Evolutionary conservation across 805 yeast species (phyloP).

Genomic region (Suhomyces sp.): DNA sequence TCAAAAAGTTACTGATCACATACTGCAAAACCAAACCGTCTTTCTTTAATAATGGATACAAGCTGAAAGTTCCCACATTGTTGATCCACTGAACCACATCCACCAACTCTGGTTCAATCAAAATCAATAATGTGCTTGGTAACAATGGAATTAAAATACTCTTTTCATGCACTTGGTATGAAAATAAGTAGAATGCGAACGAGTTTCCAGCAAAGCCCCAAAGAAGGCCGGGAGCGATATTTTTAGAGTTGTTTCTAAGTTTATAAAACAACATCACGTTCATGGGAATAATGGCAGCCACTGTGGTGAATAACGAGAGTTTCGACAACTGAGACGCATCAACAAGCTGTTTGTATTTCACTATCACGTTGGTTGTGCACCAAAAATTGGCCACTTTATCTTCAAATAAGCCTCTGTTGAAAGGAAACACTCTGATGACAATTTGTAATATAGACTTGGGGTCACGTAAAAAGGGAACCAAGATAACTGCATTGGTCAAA

Average conservation of each 20-base stretch:
- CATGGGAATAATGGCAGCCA: conserved; percentile 31
- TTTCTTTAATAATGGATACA: conserved; percentile 80
- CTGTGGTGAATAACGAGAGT: conserved; percentile 53
- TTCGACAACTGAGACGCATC: conserved; percentile 56
- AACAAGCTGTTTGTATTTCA: conserved; percentile 65
- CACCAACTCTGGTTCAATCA: conserved; percentile 54
- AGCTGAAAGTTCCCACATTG: conserved; percentile 77
- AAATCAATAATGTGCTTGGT: conserved; percentile 71
- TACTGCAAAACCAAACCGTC: conserved; percentile 78
- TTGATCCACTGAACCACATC: conserved; percentile 84
- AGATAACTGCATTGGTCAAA: conserved; percentile 45
- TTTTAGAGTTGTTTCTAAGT: conserved; percentile 8
- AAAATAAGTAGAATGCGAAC: conserved; percentile 82
- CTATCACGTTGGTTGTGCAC: conserved; percentile 83
- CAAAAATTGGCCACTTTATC: conserved; percentile 97
- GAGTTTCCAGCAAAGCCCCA: conserved; percentile 84
- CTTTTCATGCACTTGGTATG: conserved; percentile 96
- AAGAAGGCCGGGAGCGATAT: conserved; percentile 21
- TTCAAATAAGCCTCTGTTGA: conserved; percentile 89
- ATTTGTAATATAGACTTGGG: conserved; percentile 51
- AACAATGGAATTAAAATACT: conserved; percentile 82
- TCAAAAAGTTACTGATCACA: conserved; percentile 52
- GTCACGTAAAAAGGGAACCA: conserved; percentile 49
- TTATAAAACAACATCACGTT: conserved; percentile 11
- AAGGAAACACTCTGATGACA: conserved; percentile 77